Conservation (phyloP, 148 eudicot species). For the Talinum fruticosum region DNA sequence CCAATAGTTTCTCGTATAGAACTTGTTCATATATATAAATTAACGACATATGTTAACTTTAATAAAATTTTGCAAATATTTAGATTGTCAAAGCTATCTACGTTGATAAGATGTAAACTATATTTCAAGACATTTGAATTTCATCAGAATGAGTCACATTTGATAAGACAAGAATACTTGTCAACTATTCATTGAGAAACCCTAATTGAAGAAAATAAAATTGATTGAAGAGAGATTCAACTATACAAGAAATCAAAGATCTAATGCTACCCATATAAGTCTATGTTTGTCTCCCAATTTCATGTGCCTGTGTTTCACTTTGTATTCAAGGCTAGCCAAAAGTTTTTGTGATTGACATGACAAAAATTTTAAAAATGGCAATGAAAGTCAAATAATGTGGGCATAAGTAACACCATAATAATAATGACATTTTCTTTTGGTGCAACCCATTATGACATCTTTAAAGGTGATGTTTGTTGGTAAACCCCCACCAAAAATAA, state of each 20-base stretch:
- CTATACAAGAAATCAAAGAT: background rate
- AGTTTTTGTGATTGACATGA: background rate
- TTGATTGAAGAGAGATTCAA: too few species aligned
- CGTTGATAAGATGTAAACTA: background rate
- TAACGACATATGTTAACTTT: too few species aligned
- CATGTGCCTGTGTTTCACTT: background rate
- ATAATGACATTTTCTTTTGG: too few species aligned
- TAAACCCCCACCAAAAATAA: background rate
- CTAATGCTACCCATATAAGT: background rate
- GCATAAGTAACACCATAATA: background rate
- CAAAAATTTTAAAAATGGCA: background rate
- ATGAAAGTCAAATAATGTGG: slow-evolving; percentile 2
- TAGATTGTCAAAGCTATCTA: background rate
- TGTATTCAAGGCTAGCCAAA: background rate
- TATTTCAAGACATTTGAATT: background rate
- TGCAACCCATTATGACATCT: too few species aligned
- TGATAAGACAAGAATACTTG: background rate
- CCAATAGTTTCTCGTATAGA: too few species aligned
- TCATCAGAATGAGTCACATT: background rate
- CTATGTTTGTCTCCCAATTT: background rate
- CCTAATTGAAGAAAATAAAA: background rate
- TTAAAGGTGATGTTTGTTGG: background rate
- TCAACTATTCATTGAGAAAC: background rate
- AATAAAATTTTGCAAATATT: too few species aligned
- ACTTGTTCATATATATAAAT: too few species aligned